phyloP scores from a whole-genome alignment of 805 yeast species.

The Starmerella etchellsii region DNA sequence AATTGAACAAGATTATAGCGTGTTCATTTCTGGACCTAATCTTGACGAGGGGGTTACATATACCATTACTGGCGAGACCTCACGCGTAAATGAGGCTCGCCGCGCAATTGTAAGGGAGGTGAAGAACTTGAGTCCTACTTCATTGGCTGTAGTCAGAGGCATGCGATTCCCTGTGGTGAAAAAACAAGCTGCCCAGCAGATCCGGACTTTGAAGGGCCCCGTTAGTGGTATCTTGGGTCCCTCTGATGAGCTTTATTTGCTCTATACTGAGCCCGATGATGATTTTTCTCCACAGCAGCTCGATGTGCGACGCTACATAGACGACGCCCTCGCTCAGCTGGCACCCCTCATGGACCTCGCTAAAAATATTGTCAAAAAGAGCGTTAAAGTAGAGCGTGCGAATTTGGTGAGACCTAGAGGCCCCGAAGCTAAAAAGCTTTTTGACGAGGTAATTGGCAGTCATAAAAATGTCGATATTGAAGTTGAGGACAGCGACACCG shows the following conservation, averaged over 20 bases:
- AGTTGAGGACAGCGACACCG: slow-evolving; percentile 28
- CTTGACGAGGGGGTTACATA: slow-evolving; percentile 39
- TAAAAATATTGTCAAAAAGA: slow-evolving; percentile 37
- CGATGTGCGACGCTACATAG: slow-evolving; percentile 45
- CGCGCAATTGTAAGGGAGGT: slow-evolving; percentile 63
- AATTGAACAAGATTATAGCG: slow-evolving; percentile 32
- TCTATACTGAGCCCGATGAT: slow-evolving; percentile 36
- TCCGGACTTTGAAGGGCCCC: slow-evolving; percentile 26
- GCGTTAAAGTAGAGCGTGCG: slow-evolving; percentile 47
- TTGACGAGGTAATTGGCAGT: slow-evolving; percentile 1
- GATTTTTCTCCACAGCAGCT: slow-evolving; percentile 62
- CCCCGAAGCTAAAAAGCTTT: slow-evolving; percentile 13
- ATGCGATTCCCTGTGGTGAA: slow-evolving; percentile 28
- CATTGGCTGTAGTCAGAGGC: slow-evolving; percentile 50
- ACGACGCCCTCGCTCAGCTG: slow-evolving; percentile 42
- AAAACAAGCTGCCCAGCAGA: slow-evolving; percentile 31
- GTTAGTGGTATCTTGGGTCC: slow-evolving; percentile 42
- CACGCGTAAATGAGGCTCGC: slow-evolving; percentile 48
- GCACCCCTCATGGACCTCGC: slow-evolving; percentile 48
- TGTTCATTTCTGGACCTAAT: slow-evolving; percentile 35
- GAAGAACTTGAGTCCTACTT: slow-evolving; percentile 57
- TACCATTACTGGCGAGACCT: slow-evolving; percentile 46
- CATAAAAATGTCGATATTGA: slow-evolving; percentile 21
- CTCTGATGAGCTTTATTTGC: slow-evolving; percentile 41
- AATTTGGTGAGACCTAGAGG: slow-evolving; percentile 43